phyloP scores from a whole-genome alignment of 176 grass and related monocot genomes.

The Aegilops sharonensis region DNA sequence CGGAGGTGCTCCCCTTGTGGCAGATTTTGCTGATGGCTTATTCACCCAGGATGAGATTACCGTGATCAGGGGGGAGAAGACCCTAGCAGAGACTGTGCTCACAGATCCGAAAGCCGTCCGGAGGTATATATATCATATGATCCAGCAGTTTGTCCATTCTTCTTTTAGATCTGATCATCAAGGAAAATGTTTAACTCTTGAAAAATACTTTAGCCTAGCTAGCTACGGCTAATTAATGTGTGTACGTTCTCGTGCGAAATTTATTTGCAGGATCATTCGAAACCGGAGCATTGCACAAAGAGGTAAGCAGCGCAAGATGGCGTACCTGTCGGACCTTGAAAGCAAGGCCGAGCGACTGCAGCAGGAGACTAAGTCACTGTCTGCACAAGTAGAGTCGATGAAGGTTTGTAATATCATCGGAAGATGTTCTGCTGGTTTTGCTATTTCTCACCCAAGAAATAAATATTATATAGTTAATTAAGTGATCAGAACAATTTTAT shows the following conservation, averaged over 20 bases:
- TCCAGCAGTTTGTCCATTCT: neutral
- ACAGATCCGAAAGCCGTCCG: constrained; percentile 56
- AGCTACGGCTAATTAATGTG: neutral
- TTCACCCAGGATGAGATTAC: neutral
- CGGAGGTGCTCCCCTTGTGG: neutral
- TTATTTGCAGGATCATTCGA: constrained; percentile 32
- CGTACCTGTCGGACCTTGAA: constrained; percentile 28
- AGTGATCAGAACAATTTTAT: too few relatives aligned
- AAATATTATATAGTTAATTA: too few relatives aligned
- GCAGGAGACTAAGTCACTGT: neutral
- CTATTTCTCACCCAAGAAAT: too few relatives aligned
- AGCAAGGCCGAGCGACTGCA: constrained; percentile 20
- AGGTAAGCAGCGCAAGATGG: constrained; percentile 28
- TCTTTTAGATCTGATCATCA: neutral
- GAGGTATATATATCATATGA: constrained; percentile 28
- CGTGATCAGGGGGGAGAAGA: neutral
- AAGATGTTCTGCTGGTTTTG: too few relatives aligned
- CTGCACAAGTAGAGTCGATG: neutral
- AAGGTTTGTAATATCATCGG: too few relatives aligned
- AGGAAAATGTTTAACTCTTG: neutral
- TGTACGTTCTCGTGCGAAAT: neutral
- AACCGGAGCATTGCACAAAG: neutral
- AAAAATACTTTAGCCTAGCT: neutral
- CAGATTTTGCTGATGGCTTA: neutral
- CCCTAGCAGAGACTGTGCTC: neutral